These are phyloP conservation scores for Grammothele lineata DNA, from an alignment of 768 basidiomycete species.

Conservation along the genomic window DNA sequence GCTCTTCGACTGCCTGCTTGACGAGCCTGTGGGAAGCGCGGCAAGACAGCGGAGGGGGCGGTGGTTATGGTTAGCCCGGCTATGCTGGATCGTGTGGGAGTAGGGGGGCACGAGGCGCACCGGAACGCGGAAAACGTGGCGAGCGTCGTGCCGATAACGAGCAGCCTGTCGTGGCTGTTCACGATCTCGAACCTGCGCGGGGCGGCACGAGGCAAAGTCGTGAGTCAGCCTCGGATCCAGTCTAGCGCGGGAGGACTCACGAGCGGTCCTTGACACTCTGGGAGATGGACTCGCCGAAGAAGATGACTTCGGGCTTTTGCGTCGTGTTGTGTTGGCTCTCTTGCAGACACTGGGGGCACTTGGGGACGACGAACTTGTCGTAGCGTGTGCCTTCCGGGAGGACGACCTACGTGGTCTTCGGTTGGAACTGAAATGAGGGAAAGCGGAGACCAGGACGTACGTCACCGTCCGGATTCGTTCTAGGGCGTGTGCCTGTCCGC, in stretches of 20 bases:
- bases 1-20: conserved; percentile 69
- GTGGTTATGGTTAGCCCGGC: background rate
- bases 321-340: conserved; percentile 56
- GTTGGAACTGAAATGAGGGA: background rate
- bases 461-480: conserved; percentile 94
- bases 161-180: conserved; percentile 57
- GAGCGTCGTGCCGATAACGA: conserved; percentile 85
- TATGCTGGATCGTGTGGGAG: background rate
- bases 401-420: conserved; percentile 52
- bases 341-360: conserved; percentile 63
- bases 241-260: conserved; percentile 36
- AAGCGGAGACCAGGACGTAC: conserved; percentile 38
- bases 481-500: conserved; percentile 49
- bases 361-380: conserved; percentile 72
- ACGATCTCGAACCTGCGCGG: conserved; percentile 50
- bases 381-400: conserved; percentile 69
- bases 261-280: conserved; percentile 61
- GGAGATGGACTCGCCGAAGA: conserved; percentile 88
- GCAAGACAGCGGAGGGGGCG: background rate
- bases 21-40: conserved; percentile 52
- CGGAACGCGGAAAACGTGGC: conserved; percentile 92
- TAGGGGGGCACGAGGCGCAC: conserved; percentile 32
- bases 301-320: conserved; percentile 82
- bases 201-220: no score
- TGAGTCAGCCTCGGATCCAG: no score